Percentiles rank a stretch among this genome's conserved stretches.
Conservation (phyloP, 2,329 filamentous ascomycete species). For the Neofusicoccum laricinum region DNA sequence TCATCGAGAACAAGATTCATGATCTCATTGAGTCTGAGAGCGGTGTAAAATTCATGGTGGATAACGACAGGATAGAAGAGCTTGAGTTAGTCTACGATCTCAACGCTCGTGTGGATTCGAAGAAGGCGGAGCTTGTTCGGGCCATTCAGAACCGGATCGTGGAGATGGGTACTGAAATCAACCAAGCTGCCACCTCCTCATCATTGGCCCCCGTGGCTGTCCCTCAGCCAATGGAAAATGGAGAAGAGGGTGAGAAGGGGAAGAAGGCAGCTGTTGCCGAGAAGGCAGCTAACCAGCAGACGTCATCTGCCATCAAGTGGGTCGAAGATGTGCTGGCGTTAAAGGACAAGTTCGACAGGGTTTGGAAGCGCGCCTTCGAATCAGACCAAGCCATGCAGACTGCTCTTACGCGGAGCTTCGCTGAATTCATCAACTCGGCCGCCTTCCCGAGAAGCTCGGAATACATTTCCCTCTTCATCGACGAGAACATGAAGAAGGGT, state of each 20-base stretch:
- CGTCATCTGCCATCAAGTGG: slow-evolving; percentile 86
- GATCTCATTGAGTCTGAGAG: slow-evolving; percentile 86
- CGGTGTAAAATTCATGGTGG: slow-evolving; percentile 84
- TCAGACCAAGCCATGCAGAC: slow-evolving; percentile 76
- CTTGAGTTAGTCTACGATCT: slow-evolving; percentile 78
- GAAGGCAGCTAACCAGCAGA: slow-evolving; percentile 68
- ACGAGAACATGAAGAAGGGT: slow-evolving; percentile 91
- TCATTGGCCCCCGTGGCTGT: slow-evolving; percentile 25
- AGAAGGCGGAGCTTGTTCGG: slow-evolving; percentile 66
- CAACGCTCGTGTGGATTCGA: slow-evolving; percentile 71
- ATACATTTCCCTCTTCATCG: slow-evolving; percentile 93
- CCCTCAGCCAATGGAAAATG: slow-evolving; percentile 29
- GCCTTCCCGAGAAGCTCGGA: slow-evolving; percentile 78
- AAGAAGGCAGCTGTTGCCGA: slow-evolving; percentile 46
- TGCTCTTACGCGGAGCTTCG: slow-evolving; percentile 80
- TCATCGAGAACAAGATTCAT: slow-evolving; percentile 73
- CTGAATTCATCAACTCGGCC: slow-evolving; percentile 80
- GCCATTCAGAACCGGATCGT: slow-evolving; percentile 73
- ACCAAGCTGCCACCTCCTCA: slow-evolving; percentile 52
- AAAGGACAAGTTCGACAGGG: slow-evolving; percentile 83
- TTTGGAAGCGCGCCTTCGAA: slow-evolving; percentile 71
- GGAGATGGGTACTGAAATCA: slow-evolving; percentile 79
- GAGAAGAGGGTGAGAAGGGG: slow-evolving; percentile 52
- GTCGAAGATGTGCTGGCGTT: slow-evolving; percentile 84
- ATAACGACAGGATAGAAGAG: slow-evolving; percentile 79